Evolutionary conservation across 495 filamentous ascomycete genomes (phyloP).

Genomic region (Letharia lupina): DNA sequence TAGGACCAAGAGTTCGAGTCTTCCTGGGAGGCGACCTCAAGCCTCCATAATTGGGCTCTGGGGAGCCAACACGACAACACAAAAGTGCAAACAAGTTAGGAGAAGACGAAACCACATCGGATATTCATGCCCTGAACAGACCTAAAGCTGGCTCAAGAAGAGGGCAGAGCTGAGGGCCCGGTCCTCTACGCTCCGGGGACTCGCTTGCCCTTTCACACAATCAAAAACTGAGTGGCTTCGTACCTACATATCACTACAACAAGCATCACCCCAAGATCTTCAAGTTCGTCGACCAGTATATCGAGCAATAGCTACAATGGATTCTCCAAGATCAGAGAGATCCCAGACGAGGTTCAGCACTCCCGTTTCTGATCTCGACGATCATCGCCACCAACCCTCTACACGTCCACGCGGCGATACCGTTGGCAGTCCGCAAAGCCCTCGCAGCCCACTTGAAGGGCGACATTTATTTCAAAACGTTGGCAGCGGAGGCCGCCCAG

Average conservation of each 20-base stretch:
- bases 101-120: constrained; percentile 6
- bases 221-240: not conserved
- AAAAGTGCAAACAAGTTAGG: constrained; percentile 8
- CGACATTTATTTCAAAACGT: constrained; percentile 21
- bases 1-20: constrained; percentile 83
- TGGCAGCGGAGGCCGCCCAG: constrained; percentile 33
- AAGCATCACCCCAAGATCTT: not conserved
- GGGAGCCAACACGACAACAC: constrained; percentile 19
- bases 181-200: constrained; percentile 19
- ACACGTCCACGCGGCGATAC: constrained; percentile 56
- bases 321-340: constrained; percentile 53
- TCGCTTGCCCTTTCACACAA: not conserved
- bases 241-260: not conserved
- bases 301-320: constrained; percentile 27
- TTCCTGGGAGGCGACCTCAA: constrained; percentile 94
- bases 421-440: constrained; percentile 31
- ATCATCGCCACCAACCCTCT: constrained; percentile 74
- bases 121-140: constrained; percentile 1
- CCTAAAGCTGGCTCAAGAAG: constrained; percentile 18
- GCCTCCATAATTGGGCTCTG: constrained; percentile 81
- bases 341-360: constrained; percentile 58
- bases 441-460: constrained; percentile 30
- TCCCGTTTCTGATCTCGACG: constrained; percentile 82
- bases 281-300: not conserved
- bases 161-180: constrained; percentile 14